Base-by-base conservation (phyloP, 2,329 filamentous ascomycete genomes). In the Lojkania enalia region DNA sequence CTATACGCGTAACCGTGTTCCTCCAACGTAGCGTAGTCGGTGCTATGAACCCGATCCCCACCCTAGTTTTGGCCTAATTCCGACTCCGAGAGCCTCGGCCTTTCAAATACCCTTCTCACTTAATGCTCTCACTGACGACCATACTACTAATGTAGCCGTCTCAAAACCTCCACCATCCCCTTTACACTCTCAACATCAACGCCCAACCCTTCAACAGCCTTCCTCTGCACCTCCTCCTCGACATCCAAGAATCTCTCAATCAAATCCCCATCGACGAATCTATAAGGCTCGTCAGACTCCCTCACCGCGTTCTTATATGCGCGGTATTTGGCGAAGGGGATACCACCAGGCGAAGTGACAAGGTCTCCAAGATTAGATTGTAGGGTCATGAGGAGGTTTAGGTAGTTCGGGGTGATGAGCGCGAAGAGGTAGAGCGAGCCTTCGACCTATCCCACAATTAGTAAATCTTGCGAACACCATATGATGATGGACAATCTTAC, bases 221-320 rank as follows among this genome's bases (percentile, higher is more conserved):
- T 73, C 48, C 74, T 71, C 61, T 85, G 82, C 47, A 78, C 58
- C 4, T 75, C 74, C 43, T 85, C 82, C 35, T 80, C 76, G 51
- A 88, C 74, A 52, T 90, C 85, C 54, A 97, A 69, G 63, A 96
- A 96, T 39, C 82, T 72, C 71, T 97, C 92, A 11, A 99, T 77
- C 59, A 97, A 76, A 66, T 96, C 92, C 0, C 92, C 94, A 61
- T 99, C 94, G 11, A 99, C 82, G 60, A 97, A 97, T 1, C 92
- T 80, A 61, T 83, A 88, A 0, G 94, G 92, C 29, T 86, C 88
- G 0, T 87, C 84, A 0, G 82, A 81, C 47, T 87, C 82, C 14
- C 85, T 76, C 19, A 86, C 84, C 18, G 82, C 76, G 42, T 84
- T 95, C 49, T 83, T 83, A 73, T 92, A 95, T 0, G 87, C 87